A percentile compares a stretch with the other conserved stretches of the same genome.
phyloP scores from a whole-genome alignment of 768 basidiomycete genomes.

The Leccinum incarnatum region DNA sequence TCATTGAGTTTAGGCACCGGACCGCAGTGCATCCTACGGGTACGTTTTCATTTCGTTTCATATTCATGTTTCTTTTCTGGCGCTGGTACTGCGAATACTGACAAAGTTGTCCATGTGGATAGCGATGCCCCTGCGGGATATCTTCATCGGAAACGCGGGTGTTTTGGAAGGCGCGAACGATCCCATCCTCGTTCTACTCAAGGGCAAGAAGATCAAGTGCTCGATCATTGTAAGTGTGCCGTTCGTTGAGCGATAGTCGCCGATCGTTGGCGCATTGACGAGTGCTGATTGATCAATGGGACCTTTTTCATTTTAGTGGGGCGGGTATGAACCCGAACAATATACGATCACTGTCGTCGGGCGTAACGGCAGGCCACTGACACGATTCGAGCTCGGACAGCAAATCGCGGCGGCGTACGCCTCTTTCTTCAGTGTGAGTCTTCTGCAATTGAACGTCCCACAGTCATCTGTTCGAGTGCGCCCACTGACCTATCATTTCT shows the following conservation, averaged over 20 bases:
- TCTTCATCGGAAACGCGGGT: accelerated
- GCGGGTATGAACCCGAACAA: neutral
- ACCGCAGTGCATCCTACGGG: neutral
- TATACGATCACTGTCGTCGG: neutral
- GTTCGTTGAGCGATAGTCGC: neutral
- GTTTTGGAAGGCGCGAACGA: neutral
- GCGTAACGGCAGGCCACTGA: neutral
- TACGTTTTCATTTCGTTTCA: neutral
- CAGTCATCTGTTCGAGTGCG: neutral
- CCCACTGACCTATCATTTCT: neutral
- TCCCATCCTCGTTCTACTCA: neutral
- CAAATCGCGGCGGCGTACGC: neutral
- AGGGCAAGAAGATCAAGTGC: neutral
- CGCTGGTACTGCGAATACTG: neutral
- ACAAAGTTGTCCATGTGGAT: neutral
- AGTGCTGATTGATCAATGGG: neutral
- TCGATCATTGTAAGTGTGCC: conserved; percentile 5
- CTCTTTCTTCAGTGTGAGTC: neutral
- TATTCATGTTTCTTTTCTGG: neutral
- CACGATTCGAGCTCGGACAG: conserved; percentile 4
- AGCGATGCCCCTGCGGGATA: neutral
- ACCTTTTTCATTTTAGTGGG: conserved; percentile 6
- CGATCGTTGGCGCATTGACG: too few relatives aligned
- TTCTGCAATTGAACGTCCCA: neutral
- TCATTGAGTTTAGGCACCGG: conserved; percentile 5